Conservation (phyloP, 2,329 filamentous ascomycete genomes). For the Tolypocladium ovalisporum region DNA sequence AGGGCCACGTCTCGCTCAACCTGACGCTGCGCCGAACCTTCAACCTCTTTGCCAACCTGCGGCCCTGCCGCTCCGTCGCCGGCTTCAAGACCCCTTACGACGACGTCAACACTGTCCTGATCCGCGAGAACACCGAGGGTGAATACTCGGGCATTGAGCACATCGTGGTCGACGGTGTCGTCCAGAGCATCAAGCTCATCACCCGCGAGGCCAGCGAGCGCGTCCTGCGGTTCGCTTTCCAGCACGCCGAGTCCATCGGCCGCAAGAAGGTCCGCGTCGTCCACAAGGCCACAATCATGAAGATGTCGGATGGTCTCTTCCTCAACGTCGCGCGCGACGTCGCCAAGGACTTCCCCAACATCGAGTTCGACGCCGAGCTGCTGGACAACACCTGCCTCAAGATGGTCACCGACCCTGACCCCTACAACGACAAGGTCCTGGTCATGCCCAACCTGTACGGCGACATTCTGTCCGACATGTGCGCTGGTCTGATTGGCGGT, state of each 20-base stretch:
- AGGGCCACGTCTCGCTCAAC: slow-evolving; percentile 98
- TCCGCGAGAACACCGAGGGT: slow-evolving; percentile 99
- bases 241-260: slow-evolving; percentile 88
- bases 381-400: slow-evolving; percentile 99
- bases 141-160: slow-evolving; percentile 99
- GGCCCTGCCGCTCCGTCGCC: slow-evolving; percentile 91
- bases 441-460: slow-evolving; percentile 98
- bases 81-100: slow-evolving; percentile 99
- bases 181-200: slow-evolving; percentile 99
- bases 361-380: slow-evolving; percentile 95
- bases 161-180: slow-evolving; percentile 92
- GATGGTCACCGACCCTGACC: slow-evolving; percentile 91
- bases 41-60: slow-evolving; percentile 99
- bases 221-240: slow-evolving; percentile 94
- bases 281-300: slow-evolving; percentile 99
- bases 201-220: slow-evolving; percentile 90
- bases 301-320: slow-evolving; percentile 99
- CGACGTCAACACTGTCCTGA: slow-evolving; percentile 90
- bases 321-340: slow-evolving; percentile 76
- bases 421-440: slow-evolving; percentile 98
- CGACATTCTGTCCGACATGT: slow-evolving; percentile 99
- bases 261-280: slow-evolving; percentile 95
- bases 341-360: slow-evolving; percentile 87
- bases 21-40: slow-evolving; percentile 96
- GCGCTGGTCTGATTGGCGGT: slow-evolving; percentile 94